Conservation (phyloP, 257 asterid genomes). For the Solanum corneliomulleri region DNA sequence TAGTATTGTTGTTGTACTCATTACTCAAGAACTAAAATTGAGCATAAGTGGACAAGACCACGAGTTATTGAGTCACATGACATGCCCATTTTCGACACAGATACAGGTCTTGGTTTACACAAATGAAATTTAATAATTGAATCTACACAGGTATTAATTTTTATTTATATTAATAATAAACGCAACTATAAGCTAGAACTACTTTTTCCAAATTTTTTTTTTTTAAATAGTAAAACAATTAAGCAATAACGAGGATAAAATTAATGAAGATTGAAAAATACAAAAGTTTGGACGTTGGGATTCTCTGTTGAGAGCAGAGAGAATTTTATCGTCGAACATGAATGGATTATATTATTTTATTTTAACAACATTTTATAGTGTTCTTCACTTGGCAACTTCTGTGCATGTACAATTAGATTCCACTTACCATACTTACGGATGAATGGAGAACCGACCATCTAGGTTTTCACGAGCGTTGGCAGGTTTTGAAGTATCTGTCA, state of each 20-base stretch:
- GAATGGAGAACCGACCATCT: neutral
- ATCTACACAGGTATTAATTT: neutral
- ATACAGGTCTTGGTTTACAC: neutral
- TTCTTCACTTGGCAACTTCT: neutral
- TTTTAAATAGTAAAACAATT: neutral
- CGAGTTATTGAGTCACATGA: neutral
- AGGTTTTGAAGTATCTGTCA: too few relatives aligned
- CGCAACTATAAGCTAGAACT: neutral
- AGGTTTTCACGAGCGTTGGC: too few relatives aligned
- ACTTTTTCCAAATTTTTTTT: neutral
- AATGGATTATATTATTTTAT: neutral
- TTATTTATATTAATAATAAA: neutral
- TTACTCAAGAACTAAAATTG: neutral
- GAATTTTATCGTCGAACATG: neutral
- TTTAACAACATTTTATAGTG: neutral
- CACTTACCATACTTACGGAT: neutral
- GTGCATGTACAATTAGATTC: neutral
- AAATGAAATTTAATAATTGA: neutral
- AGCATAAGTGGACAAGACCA: neutral
- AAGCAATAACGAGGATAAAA: neutral
- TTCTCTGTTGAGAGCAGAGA: neutral
- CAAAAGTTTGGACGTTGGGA: neutral
- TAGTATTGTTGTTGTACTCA: neutral
- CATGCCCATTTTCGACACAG: neutral
- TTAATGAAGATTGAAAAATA: neutral